Base-by-base conservation (phyloP, 228 moss, liverwort and hornwort genomes). In the Sphagnum fallax region DNA sequence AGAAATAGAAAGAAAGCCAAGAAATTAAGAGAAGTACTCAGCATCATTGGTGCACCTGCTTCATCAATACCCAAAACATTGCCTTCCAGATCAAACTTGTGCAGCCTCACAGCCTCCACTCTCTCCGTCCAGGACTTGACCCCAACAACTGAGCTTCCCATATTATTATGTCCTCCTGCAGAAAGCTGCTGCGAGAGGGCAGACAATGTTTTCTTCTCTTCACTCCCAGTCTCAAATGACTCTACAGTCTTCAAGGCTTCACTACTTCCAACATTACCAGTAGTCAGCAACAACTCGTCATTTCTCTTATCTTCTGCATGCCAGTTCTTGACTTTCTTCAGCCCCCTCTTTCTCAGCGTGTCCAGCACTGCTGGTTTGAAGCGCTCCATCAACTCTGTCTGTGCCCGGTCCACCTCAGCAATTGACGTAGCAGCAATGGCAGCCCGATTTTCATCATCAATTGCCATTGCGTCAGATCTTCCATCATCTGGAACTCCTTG, bases 11-110 rank as follows among this genome's bases (percentile, higher is more conserved):
- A 32, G 32, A 32, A 32, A 32, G 32, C 2, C 32, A 32, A 32
- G 32, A 32, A 32, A 32, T 32, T 32, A 32, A 32, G 32, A 32
- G 32, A 32, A 32, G 2, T 32, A 32, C 32, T 32, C 32, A 32
- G 32, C 32, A 2, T 32, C 32, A 32, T 32, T 32, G 32, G 3
- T 62, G 52, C 7, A 50, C 72, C 62, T 13, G 69, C 65, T 74
- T 75, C 76, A 48, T 75, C 84, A 48, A 77, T 72, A 69, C 74
- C 79, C 52, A 87, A 73, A 69, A 93, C 72, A 67, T 51, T 78
- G 48, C 98, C 98, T 71, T 90, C 77, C 72, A 98, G 77, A 74
- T 88, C 81, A 72, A 98, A 98, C 67, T 83, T 84, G 73, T 85
- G 70, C 60, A 79, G 75, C 76, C 98, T 85, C 8, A 94, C 79